Evolutionary conservation across 2,329 filamentous ascomycete species (phyloP), one percentile per base, ranked within the genome.

Genomic region (Fusarium duplospermum): DNA sequence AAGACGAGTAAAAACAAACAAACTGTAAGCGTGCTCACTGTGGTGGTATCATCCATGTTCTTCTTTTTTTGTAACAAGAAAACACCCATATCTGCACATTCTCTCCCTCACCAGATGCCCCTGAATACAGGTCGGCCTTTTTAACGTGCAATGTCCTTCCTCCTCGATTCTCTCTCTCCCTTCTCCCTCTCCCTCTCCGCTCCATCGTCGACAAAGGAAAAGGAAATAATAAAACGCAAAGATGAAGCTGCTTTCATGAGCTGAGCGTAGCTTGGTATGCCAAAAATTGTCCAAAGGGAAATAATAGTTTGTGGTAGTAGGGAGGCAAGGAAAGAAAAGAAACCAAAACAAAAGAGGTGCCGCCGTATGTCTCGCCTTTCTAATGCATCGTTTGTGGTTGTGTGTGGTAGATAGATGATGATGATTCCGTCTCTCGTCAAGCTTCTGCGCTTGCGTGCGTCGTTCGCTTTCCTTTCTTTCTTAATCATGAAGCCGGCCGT

Each of bases 41-140:
- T 80, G 81, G 80, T 84, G 83, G 83, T 84, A 84, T 84, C 83
- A 82, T 84, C 82, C 82, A 81, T 83, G 78, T 67, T 81, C 72
- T 79, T 80, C 79, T 42, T 76, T 76, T 75, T 75, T 74, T 72
- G 24, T 66, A 77, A 72, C 69, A 77, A 52, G 79, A 77, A 80
- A 80, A 77, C 70, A 77, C 72, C 70, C 74, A 78, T 77, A 76
- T 78, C 69, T 75, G 71, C 69, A 70, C 71, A 76, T 68, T 66
- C 69, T 70, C 70, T 70, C 70, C 52, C 69, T 70, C 70, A 45
- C 57, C 29, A 33, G 52, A 36, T 38, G 50, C 54, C 61, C 18
- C 62, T 67, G 38, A 31, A 31, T 52, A 52, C 18, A 29, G 47
- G 47, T 31, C 27, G 47, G 47, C 47, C 47, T 31, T 52, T 27